Evolutionary conservation across 371 early-diverging fungal genomes (phyloP).

Genomic region (Mortierella sp.): DNA sequence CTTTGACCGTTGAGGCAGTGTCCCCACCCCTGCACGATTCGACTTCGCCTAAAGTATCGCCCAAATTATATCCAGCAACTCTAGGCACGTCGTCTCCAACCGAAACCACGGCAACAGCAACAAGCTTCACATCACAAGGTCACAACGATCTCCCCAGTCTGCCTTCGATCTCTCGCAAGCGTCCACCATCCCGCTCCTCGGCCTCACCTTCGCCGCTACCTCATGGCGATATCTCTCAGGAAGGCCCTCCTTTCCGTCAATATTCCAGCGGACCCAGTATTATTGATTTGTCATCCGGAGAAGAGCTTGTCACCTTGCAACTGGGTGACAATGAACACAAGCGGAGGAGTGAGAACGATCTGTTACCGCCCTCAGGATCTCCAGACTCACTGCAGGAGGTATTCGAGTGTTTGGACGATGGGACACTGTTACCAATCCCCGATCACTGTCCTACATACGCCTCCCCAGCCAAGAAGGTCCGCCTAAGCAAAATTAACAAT

Average conservation of each 20-base stretch:
- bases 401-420: slow-evolving; percentile 36
- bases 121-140: neutral
- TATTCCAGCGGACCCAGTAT: slow-evolving; percentile 38
- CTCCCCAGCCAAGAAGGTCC: slow-evolving; percentile 29
- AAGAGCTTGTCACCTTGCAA: slow-evolving; percentile 43
- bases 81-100: neutral
- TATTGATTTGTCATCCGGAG: slow-evolving; percentile 52
- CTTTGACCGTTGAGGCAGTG: neutral
- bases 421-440: slow-evolving; percentile 24
- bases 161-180: too few species aligned
- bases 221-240: neutral
- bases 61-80: neutral
- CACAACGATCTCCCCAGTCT: neutral
- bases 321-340: slow-evolving; percentile 45
- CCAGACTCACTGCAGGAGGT: slow-evolving; percentile 18
- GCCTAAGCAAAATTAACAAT: slow-evolving; percentile 9
- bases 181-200: neutral
- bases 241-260: slow-evolving; percentile 1
- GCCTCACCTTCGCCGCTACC: neutral
- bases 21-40: neutral
- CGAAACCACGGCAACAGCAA: neutral
- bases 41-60: neutral
- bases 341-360: slow-evolving; percentile 31
- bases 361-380: neutral
- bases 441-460: slow-evolving; percentile 17